Evolutionary conservation across 257 asterid species (phyloP), one percentile per base, ranked within the genome.

Genomic region (Coffea canephora): DNA sequence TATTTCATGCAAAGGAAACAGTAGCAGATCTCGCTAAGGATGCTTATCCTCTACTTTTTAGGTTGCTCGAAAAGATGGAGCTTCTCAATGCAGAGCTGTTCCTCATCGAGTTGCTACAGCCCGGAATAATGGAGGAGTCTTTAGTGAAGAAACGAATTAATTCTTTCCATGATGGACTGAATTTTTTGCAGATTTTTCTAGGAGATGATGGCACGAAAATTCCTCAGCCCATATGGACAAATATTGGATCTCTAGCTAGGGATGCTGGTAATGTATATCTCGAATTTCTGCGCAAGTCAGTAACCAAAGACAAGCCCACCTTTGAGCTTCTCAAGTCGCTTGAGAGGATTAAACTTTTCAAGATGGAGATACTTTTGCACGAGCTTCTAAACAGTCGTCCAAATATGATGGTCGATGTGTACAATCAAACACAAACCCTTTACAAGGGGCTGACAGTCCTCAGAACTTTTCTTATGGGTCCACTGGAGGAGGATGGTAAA

Each of bases 321-420:
- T 46, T 13, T 1, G 10, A 34, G 71, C 71, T 67, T 34, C 0
- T 36, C 34, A 67, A 67, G 46, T 67, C 14, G 71, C 41, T 16
- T 34, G 9, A 34, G 11, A 34, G 36, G 46, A 46, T 71, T 23
- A 71, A 34, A 71, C 25, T 71, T 71, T 14, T 71, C 59, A 71
- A 71, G 61, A 23, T 71, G 61, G 75, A 71, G 75, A 46, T 14
- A 46, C 6, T 46, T 71, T 71, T 71, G 27, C 55, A 71, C n/a
- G 75, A 71, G 61, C 75, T 71, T 7, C 61, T 46, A 8, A 25
- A 46, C 59, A 45, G 75, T n/a, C 14, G n/a, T 49, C 31, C 15
- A 27, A 71, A 16, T 12, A 46, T 7, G 21, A 14, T 46, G 57
- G 59, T 19, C 19, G 12, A 45, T 71, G 75, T 71, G 15, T 3